Base-by-base conservation (phyloP, 805 yeast species). In the Nakazawaea peltata region DNA sequence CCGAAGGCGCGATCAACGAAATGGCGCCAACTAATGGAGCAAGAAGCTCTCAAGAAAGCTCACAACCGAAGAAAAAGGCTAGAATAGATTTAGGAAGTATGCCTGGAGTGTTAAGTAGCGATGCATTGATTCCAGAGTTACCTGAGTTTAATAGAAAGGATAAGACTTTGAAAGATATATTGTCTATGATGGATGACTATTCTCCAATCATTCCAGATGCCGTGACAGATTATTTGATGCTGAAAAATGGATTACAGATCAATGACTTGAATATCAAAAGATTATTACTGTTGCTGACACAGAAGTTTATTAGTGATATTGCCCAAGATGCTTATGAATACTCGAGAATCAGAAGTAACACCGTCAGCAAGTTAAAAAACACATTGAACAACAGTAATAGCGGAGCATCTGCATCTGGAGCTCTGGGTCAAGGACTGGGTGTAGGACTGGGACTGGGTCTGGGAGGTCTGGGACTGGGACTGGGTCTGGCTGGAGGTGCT, bases 271-370 rank as follows among this genome's bases (percentile, higher is more conserved):
- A 87, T 39, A 75, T 83, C 39, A 88, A 87, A 55, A 67, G 97
- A 36, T 62, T 92, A 25, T 64, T 92, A 32, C 97, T 97, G 0
- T 64, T 92, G 38, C 97, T 98, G 1, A 92, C 98, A 0, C 98
- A 94, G 51, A 92, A 92, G 53, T 92, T 92, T 54, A 72, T 92
- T 19, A 77, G 88, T 41, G 98, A 92, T 54, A 79, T 92, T 21
- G 96, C 98, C 1, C 85, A 87, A 12, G 97, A 92, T 52, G 97
- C 98, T 0, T 92, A 86, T 53, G 98, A 92, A 54, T 88, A 86
- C 53, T 83, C 95, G 7, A 67, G 97, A 41, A 92, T 92, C 45
- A 71, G 97, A 43, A 67, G 84, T 4, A 76, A 86, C 10, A 77
- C 95, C 0, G 94, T 88, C n/a, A 78, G 83, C 48, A 79, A 81